phyloP scores from a whole-genome alignment of 352 stramenopile genomes.

The Phytophthora constricta region DNA sequence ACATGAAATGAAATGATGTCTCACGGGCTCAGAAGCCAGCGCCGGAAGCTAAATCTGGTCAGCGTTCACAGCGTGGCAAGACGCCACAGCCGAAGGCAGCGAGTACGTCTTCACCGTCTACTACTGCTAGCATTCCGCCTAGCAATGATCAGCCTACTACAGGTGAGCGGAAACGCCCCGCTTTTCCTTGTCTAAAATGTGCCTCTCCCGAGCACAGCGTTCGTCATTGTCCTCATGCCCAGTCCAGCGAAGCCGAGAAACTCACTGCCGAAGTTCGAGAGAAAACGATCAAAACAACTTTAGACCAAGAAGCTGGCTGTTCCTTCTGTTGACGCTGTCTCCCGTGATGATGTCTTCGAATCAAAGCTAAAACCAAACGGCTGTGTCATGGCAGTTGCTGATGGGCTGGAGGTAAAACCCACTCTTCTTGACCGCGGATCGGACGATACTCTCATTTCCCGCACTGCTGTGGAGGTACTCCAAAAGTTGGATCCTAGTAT shows the following conservation, averaged over 20 bases:
- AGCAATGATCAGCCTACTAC: not conserved
- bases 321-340: too few species aligned
- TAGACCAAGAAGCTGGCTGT: not conserved
- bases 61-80: too few species aligned
- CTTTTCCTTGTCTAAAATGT: not conserved
- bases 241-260: conserved; percentile 1
- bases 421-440: conserved; percentile 16
- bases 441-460: conserved; percentile 11
- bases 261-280: conserved; percentile 2
- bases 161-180: not conserved
- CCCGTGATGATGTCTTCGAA: too few species aligned
- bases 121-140: too few species aligned
- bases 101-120: too few species aligned
- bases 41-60: too few species aligned
- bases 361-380: not conserved
- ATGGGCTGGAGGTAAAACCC: conserved; percentile 4
- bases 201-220: conserved; percentile 9
- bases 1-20: too few species aligned
- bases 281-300: not conserved
- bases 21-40: too few species aligned
- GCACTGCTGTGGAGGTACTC: not conserved
- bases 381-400: not conserved
- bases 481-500: not conserved
- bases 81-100: not conserved
- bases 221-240: conserved; percentile 5